Evolutionary conservation across 73 alveolate species (phyloP).

Genomic region (Halteria grandinella): DNA sequence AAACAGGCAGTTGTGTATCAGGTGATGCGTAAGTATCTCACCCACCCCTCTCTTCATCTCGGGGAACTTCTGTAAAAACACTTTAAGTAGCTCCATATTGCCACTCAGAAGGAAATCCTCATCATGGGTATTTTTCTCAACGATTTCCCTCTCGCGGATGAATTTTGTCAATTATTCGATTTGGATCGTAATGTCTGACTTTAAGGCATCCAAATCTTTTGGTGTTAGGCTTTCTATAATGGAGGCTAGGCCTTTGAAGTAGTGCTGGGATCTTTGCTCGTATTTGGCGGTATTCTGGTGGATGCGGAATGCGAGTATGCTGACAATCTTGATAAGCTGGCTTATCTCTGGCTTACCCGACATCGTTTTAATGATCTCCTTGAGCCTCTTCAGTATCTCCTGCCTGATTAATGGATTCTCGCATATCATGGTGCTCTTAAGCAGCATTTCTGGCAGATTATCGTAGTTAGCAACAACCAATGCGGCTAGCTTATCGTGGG

Average conservation of each 20-base stretch:
- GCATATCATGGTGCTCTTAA: slow-evolving; percentile 1
- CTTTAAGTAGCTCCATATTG: slow-evolving; percentile 37
- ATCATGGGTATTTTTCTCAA: slow-evolving; percentile 56
- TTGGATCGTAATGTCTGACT: not conserved
- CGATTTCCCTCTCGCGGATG: slow-evolving; percentile 26
- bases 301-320: slow-evolving; percentile 6
- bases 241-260: slow-evolving; percentile 30
- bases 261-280: slow-evolving; percentile 3
- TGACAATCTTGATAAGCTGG: not conserved
- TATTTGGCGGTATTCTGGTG: not conserved
- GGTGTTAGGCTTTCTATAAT: not conserved
- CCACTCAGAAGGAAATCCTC: slow-evolving; percentile 59
- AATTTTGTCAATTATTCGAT: not conserved
- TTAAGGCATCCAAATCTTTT: not conserved
- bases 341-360: not conserved
- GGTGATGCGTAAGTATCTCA: not conserved
- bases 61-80: slow-evolving; percentile 46
- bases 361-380: not conserved
- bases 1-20: slow-evolving; percentile 63
- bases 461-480: not conserved
- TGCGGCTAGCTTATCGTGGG: not conserved
- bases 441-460: slow-evolving; percentile 2
- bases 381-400: slow-evolving; percentile 11
- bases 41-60: slow-evolving; percentile 28
- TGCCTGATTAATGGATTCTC: slow-evolving; percentile 11